Conservation (phyloP, 371 early-diverging fungal species). For the Saksenaea oblongispora region DNA sequence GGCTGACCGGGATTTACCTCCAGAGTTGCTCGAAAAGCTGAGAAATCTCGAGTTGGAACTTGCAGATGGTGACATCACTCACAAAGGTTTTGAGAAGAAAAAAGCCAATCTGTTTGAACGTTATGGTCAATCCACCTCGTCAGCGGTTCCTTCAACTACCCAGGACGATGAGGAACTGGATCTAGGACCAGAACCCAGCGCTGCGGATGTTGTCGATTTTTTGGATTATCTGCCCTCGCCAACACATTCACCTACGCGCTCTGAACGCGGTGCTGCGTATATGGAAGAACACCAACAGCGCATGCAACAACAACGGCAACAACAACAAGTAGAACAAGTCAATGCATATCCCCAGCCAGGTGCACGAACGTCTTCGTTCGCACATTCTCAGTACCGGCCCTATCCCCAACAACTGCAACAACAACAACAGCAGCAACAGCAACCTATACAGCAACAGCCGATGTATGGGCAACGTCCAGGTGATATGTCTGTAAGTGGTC, state of each 20-base stretch:
- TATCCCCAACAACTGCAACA: constrained; percentile 8
- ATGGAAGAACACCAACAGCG: constrained; percentile 20
- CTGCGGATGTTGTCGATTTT: constrained; percentile 41
- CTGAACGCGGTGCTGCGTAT: constrained; percentile 12
- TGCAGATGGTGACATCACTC: constrained; percentile 68
- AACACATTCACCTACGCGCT: constrained; percentile 30
- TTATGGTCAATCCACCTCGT: background rate
- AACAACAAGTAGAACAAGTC: constrained; percentile 8
- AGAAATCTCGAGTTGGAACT: constrained; percentile 56
- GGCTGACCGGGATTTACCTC: constrained; percentile 41
- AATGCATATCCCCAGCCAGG: constrained; percentile 15
- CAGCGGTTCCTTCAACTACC: background rate
- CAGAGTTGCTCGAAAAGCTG: constrained; percentile 46
- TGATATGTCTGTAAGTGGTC: constrained; percentile 2
- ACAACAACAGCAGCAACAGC: constrained; percentile 13
- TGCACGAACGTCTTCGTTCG: constrained; percentile 14
- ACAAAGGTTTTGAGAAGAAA: constrained; percentile 70
- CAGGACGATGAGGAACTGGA: constrained; percentile 11
- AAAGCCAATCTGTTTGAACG: constrained; percentile 35
- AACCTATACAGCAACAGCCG: constrained; percentile 7
- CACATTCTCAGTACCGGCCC: constrained; percentile 8
- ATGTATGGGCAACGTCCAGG: constrained; percentile 18
- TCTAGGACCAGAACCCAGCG: constrained; percentile 33
- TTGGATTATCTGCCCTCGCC: constrained; percentile 42
- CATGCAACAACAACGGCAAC: constrained; percentile 16